Conservation (phyloP, 2,329 filamentous ascomycete genomes). For the Neophaeococcomyces aloes region DNA sequence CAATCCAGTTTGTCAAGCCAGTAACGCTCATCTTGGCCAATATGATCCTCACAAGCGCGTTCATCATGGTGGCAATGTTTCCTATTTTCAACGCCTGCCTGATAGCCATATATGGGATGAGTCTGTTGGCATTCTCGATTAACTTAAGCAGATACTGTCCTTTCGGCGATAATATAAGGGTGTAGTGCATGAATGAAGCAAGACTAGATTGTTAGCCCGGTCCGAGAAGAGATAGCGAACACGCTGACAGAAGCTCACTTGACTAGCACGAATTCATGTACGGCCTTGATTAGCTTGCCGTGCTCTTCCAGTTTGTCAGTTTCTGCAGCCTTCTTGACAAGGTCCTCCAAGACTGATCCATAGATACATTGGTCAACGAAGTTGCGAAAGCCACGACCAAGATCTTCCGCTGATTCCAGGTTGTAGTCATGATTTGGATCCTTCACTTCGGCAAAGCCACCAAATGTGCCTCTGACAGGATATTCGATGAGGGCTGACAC, state of each 20-base stretch:
- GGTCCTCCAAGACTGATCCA: slow-evolving; percentile 53
- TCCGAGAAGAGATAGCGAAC: background rate
- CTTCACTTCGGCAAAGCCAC: slow-evolving; percentile 42
- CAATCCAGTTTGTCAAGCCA: slow-evolving; percentile 68
- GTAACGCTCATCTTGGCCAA: slow-evolving; percentile 68
- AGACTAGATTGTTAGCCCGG: slow-evolving; percentile 39
- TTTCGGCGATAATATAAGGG: slow-evolving; percentile 62
- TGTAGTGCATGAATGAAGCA: slow-evolving; percentile 63
- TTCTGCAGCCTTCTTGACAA: slow-evolving; percentile 51
- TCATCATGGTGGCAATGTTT: slow-evolving; percentile 74
- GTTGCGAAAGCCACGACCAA: slow-evolving; percentile 56
- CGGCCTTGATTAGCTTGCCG: slow-evolving; percentile 50
- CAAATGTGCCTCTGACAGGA: slow-evolving; percentile 54
- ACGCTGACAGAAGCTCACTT: slow-evolving; percentile 44
- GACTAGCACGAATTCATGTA: slow-evolving; percentile 58
- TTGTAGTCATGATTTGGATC: slow-evolving; percentile 43
- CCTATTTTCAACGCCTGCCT: slow-evolving; percentile 64
- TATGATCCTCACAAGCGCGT: slow-evolving; percentile 59
- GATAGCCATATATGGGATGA: slow-evolving; percentile 62
- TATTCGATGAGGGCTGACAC: slow-evolving; percentile 60
- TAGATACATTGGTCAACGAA: slow-evolving; percentile 57
- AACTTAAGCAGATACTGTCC: slow-evolving; percentile 64
- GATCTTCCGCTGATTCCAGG: slow-evolving; percentile 46
- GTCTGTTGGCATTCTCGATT: slow-evolving; percentile 56
- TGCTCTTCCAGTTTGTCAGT: slow-evolving; percentile 55